Evolutionary conservation across 2,329 filamentous ascomycete genomes (phyloP), one percentile per base, ranked within the genome.

Genomic region (Claviceps maximensis): DNA sequence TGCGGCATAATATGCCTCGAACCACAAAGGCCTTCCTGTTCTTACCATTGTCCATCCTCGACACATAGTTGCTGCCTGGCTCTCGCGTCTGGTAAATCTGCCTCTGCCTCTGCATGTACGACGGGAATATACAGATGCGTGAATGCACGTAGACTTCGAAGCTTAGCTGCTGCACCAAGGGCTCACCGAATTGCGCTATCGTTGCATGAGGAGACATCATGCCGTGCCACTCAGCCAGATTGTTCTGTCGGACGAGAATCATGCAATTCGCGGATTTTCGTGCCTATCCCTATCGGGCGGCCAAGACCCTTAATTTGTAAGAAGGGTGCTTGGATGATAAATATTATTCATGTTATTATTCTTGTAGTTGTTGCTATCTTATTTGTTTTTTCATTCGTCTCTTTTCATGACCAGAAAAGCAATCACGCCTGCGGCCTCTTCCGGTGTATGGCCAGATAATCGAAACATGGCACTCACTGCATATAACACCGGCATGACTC

Each of bases 221-320:
- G 52, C 31, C 21, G 50, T 52, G 41, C 44, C 40, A 52, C 46
- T 25, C 36, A 49, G 38, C 38, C 31, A 54, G 47, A 49, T 52
- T 54, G 45, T 51, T 49, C 44, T 33, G 45, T 50, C 47, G 45
- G 36, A 47, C 45, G 42, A 47, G 31, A 45, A 41, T 44, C 40
- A 54, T 51, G 53, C 53, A 47, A 47, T 38, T 38, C 17, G 45
- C 38, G 21, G n/a, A 15, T 48, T 53, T 38, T 49, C 21, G 31
- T 48, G 27, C 8, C 41, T 40, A n/a, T 40, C 6, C 12, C 42
- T n/a, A n/a, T n/a, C 17, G 4, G 15, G 41, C 17, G 33, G 31
- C 31, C 10, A 23, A 25, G 31, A 46, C 44, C 15, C 50, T 42
- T 31, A 3, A 2, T 21, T 46, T 50, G 31, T 33, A 29, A 8